Percentiles rank a stretch among this genome's conserved stretches.
Conservation (phyloP, 345 rosid species). For the Eutrema japonicum region DNA sequence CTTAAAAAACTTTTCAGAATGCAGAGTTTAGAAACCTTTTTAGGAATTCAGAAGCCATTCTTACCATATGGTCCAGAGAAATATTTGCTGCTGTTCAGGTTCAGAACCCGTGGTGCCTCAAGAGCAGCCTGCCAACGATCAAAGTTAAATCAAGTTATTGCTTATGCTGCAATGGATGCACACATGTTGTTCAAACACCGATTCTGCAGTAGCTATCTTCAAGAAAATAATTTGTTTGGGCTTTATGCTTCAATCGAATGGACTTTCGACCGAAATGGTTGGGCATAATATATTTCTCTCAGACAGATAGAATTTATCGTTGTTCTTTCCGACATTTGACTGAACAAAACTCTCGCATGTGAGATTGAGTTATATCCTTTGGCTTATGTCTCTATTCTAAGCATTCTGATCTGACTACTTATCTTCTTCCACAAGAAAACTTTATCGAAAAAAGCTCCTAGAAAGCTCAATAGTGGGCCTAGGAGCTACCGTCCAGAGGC, state of each 20-base stretch:
- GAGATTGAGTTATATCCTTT: too few species aligned
- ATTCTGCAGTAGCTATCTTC: conserved; percentile 5
- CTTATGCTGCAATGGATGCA: neutral
- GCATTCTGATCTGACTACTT: too few species aligned
- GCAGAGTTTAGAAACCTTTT: neutral
- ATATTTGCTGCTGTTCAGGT: conserved; percentile 54
- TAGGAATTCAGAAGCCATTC: conserved; percentile 12
- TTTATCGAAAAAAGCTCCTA: too few species aligned
- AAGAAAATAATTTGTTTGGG: neutral
- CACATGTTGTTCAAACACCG: conserved; percentile 1
- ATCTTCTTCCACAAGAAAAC: too few species aligned
- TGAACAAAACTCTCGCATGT: too few species aligned
- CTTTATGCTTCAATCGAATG: conserved; percentile 9
- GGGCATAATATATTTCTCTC: too few species aligned
- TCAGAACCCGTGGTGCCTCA: conserved; percentile 84
- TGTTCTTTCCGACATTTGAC: too few species aligned
- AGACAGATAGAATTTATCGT: too few species aligned
- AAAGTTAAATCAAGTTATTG: conserved; percentile 27
- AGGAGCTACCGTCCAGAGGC: too few species aligned
- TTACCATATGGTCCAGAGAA: conserved; percentile 94
- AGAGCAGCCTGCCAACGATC: conserved; percentile 75
- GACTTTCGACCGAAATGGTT: neutral
- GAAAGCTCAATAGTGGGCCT: too few species aligned
- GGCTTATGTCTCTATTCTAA: too few species aligned
- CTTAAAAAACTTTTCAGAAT: neutral